Evolutionary conservation across 1,284 basidiomycete genomes (phyloP).

Genomic region (Cutaneotrichosporon dermatis): DNA sequence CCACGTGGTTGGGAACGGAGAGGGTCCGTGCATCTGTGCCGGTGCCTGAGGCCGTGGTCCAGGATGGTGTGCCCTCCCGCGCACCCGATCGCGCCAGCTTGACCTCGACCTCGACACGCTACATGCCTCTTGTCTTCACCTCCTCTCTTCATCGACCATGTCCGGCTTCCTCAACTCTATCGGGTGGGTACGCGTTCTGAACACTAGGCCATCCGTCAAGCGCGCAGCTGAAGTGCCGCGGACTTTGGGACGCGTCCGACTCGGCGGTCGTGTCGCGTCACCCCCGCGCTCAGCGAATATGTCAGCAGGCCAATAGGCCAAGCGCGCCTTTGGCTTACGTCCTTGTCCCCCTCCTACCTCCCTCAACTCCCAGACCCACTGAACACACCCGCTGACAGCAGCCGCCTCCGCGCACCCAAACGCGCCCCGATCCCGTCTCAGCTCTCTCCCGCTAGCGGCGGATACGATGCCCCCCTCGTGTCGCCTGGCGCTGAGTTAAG

Average conservation of each 20-base stretch:
- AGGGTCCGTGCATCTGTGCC: too few species aligned
- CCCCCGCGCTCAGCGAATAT: not conserved
- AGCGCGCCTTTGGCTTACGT: not conserved
- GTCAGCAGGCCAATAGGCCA: not conserved
- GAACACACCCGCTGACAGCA: constrained; percentile 14
- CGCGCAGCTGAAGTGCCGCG: too few species aligned
- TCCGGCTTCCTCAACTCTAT: constrained; percentile 47
- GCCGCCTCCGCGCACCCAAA: constrained; percentile 47
- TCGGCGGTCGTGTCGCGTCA: too few species aligned
- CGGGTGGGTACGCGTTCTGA: constrained; percentile 27
- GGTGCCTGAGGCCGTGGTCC: not conserved
- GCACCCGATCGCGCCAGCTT: constrained; percentile 1
- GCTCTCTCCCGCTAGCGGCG: constrained; percentile 20
- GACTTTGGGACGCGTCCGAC: too few species aligned
- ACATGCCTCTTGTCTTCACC: too few species aligned
- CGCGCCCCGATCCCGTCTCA: constrained; percentile 34
- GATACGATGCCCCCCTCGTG: constrained; percentile 39
- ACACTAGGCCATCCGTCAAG: too few species aligned
- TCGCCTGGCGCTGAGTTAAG: constrained; percentile 36
- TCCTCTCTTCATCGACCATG: constrained; percentile 21
- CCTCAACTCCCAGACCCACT: not conserved
- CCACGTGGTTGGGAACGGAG: not conserved
- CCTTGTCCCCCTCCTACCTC: not conserved
- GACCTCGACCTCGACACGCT: not conserved
- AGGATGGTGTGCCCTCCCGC: not conserved